Evolutionary conservation across 2,329 filamentous ascomycete species (phyloP).

Genomic region (Pseudogymnoascus pannorum): DNA sequence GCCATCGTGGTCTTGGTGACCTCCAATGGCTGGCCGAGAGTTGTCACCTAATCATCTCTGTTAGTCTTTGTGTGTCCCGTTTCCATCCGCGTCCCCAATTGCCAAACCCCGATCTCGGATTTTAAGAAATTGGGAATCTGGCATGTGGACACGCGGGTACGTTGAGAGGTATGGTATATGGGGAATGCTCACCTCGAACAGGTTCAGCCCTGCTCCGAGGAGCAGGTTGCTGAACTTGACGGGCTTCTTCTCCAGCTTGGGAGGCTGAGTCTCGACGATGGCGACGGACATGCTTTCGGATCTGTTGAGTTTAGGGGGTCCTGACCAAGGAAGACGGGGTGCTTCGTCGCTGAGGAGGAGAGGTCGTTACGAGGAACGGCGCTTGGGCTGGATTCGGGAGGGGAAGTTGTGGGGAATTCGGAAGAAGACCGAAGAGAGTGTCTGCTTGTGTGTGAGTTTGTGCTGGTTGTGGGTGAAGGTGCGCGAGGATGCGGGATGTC

Average conservation of each 20-base stretch:
- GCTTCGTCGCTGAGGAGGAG: slow-evolving; percentile 64
- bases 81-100: too few species aligned
- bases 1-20: slow-evolving; percentile 99
- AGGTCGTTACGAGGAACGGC: neutral
- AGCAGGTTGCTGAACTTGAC: slow-evolving; percentile 99
- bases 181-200: slow-evolving; percentile 27
- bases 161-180: neutral
- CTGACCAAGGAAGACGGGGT: slow-evolving; percentile 94
- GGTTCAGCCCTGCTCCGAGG: slow-evolving; percentile 34
- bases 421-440: neutral
- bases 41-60: slow-evolving; percentile 39
- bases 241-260: slow-evolving; percentile 91
- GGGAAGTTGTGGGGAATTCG: neutral
- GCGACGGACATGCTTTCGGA: slow-evolving; percentile 54
- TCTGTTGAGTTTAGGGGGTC: slow-evolving; percentile 57
- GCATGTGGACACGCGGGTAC: neutral
- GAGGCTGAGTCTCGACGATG: slow-evolving; percentile 44
- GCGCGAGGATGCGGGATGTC: too few species aligned
- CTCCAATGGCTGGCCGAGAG: slow-evolving; percentile 74
- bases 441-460: neutral
- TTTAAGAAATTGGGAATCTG: neutral
- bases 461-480: neutral
- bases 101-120: neutral
- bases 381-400: slow-evolving; percentile 1
- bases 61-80: slow-evolving; percentile 8